Evolutionary conservation across 1,284 basidiomycete genomes (phyloP).

Genomic region (Cutaneotrichosporon dermatis): DNA sequence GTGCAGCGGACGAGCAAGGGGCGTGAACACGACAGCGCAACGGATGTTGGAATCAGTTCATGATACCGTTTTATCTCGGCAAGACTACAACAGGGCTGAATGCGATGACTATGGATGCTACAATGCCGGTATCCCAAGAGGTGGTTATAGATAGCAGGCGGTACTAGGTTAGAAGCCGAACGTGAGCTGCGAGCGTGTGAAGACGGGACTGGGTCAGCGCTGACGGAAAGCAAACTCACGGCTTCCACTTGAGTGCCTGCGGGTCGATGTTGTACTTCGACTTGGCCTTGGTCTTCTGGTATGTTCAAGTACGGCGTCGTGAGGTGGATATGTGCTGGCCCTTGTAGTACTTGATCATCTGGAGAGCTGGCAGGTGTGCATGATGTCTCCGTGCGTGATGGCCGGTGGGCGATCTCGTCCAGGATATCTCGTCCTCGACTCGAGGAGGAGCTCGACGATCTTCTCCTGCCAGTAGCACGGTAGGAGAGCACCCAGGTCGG

Average conservation of each 20-base stretch:
- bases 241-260: constrained; percentile 81
- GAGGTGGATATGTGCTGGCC: constrained; percentile 87
- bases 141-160: background rate
- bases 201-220: constrained; percentile 57
- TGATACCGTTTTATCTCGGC: no score
- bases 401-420: constrained; percentile 92
- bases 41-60: no score
- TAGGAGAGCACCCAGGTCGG: constrained; percentile 89
- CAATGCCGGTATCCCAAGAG: background rate
- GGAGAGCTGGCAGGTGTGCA: constrained; percentile 97
- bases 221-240: constrained; percentile 46
- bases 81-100: background rate
- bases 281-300: constrained; percentile 79
- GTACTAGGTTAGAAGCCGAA: constrained; percentile 87
- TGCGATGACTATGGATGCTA: background rate
- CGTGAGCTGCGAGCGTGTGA: constrained; percentile 80
- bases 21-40: no score
- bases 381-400: constrained; percentile 95
- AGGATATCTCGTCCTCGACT: constrained; percentile 72
- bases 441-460: constrained; percentile 85
- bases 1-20: no score
- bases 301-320: constrained; percentile 87
- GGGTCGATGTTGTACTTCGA: constrained; percentile 73
- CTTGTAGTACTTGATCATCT: constrained; percentile 94
- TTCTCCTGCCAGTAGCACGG: constrained; percentile 97